Conservation (phyloP, 495 filamentous ascomycete species). For the Parathielavia hyrcaniae region DNA sequence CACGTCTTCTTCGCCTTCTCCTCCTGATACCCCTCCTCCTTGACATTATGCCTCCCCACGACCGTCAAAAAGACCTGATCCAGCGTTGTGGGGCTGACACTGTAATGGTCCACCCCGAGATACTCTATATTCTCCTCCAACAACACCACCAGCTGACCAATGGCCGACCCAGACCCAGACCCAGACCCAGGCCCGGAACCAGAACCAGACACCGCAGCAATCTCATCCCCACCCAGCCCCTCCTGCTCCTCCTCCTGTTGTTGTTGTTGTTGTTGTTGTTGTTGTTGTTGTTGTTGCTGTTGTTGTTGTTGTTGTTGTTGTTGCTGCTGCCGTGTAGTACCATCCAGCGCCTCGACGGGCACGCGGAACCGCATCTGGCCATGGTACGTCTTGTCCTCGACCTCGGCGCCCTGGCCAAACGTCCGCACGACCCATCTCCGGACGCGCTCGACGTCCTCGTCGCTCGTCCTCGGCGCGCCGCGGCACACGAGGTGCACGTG, state of each 20-base stretch:
- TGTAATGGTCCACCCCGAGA: constrained; percentile 71
- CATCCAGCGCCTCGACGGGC: constrained; percentile 35
- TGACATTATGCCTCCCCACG: constrained; percentile 66
- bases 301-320: too few relatives aligned
- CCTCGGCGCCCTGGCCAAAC: constrained; percentile 50
- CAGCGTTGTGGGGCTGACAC: constrained; percentile 71
- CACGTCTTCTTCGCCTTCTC: constrained; percentile 29
- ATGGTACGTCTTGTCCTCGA: constrained; percentile 71
- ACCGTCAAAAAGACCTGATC: constrained; percentile 85
- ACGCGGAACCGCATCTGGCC: constrained; percentile 76
- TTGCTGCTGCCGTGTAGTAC: background rate
- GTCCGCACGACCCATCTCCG: constrained; percentile 53
- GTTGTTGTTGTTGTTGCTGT: too few relatives aligned
- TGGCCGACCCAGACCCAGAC: constrained; percentile 31
- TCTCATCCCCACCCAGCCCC: constrained; percentile 12
- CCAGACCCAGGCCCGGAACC: constrained; percentile 14
- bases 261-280: too few relatives aligned
- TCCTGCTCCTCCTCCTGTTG: too few relatives aligned
- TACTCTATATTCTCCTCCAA: constrained; percentile 61
- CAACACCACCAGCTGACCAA: constrained; percentile 60
- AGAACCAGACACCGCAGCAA: background rate
- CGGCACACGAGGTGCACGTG: constrained; percentile 68
- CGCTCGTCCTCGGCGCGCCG: constrained; percentile 61
- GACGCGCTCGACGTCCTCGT: constrained; percentile 58
- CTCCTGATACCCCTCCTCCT: constrained; percentile 63